Evolutionary conservation across 768 basidiomycete species (phyloP), one percentile per base, ranked within the genome.

Genomic region (Cubamyces lactineus): DNA sequence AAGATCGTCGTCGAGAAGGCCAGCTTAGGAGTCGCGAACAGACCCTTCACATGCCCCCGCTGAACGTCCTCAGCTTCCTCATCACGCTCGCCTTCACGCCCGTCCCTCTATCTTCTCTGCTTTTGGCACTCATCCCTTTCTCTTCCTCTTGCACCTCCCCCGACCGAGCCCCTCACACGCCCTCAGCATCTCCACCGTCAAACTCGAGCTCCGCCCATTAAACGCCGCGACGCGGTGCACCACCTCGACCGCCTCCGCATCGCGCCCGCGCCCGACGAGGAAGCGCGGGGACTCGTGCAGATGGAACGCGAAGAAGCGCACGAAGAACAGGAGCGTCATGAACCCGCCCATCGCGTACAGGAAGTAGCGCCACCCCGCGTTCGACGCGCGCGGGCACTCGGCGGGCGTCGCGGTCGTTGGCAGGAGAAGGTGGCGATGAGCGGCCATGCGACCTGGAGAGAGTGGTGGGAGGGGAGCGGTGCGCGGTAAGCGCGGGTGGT

Each of bases 351-450:
- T 85, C 13, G 83, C 74, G 69, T 81, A 88, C n/a, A 89, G 76
- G 70, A 89, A 86, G 71, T 90, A 90, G 23, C 90, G 79, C 90
- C 90, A 92, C 19, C 89, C 89, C 73, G 82, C 71, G 63, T 92
- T 91, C 5, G 82, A 78, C 1, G 78, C 74, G 28, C 78, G 77
- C 6, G 79, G 74, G 70, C 85, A 82, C 49, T 73, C 68, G 21
- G 69, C 60, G 5, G 77, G 74, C 30, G 57, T 66, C 6, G 79
- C 67, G 34, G 34, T 6, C 5, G 34, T 34, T 34, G 34, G 66
- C 89, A 91, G 4, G 89, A 88, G 69, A 80, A 86, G 66, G 88
- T 82, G n/a, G 83, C 79, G 51, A 91, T 80, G 13, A 92, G 76
- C 0, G 87, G 86, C 89, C 89, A 91, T 3, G 89, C 88, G 63